These are phyloP conservation scores for Fusarium graminum DNA, from an alignment of 2,329 filamentous ascomycete genomes.

Conservation along the genomic window DNA sequence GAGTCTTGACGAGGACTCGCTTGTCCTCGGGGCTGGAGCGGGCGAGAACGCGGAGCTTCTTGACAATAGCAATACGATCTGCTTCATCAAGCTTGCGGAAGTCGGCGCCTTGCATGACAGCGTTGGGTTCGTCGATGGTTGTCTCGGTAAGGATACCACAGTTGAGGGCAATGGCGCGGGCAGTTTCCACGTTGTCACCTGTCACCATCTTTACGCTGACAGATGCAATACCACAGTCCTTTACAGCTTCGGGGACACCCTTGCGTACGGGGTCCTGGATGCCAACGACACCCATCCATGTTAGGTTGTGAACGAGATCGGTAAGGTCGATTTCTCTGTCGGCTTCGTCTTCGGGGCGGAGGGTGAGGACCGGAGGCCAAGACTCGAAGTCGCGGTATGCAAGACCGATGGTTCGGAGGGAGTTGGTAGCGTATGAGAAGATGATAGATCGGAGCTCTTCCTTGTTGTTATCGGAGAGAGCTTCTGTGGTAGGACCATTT, in stretches of 20 bases:
- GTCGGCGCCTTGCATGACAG: constrained; percentile 66
- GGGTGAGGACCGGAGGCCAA: constrained; percentile 75
- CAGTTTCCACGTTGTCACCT: constrained; percentile 61
- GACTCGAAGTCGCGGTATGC: constrained; percentile 77
- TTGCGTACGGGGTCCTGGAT: constrained; percentile 76
- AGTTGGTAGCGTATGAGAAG: constrained; percentile 71
- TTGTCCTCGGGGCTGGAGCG: constrained; percentile 79
- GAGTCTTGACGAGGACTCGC: constrained; percentile 71
- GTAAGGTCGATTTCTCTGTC: constrained; percentile 60
- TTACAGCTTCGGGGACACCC: constrained; percentile 72
- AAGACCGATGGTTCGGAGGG: constrained; percentile 79
- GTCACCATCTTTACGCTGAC: constrained; percentile 76
- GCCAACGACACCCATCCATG: constrained; percentile 66
- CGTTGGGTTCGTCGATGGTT: constrained; percentile 61
- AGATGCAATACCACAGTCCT: constrained; percentile 72
- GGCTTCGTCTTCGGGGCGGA: constrained; percentile 72
- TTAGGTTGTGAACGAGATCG: constrained; percentile 59
- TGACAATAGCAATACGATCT: constrained; percentile 65
- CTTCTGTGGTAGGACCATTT: constrained; percentile 7
- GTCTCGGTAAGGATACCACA: constrained; percentile 67
- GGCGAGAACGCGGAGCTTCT: constrained; percentile 75
- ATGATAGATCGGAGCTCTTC: constrained; percentile 67
- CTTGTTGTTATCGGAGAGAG: constrained; percentile 58
- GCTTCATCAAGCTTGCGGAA: constrained; percentile 69
- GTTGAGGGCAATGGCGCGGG: constrained; percentile 59